Evolutionary conservation across 495 filamentous ascomycete species (phyloP), one percentile per base, ranked within the genome.

Genomic region (Tuber aestivum): DNA sequence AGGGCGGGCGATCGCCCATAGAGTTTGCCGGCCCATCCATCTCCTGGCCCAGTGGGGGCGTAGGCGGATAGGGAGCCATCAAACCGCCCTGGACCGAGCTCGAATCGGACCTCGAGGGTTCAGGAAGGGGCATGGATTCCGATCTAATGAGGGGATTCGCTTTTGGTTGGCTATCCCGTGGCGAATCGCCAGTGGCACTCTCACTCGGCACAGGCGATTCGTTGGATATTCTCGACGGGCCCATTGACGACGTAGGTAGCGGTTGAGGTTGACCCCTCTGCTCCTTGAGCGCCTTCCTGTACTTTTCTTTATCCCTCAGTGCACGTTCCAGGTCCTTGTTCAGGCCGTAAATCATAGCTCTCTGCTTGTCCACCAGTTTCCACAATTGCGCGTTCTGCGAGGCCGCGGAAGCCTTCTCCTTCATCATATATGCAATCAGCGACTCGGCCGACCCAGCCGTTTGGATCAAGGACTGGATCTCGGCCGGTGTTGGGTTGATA

Each of bases 361-460:
- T 88, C 84, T 99, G 95, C 84, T 99, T 98, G 83, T 98, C 94
- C 40, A 99, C 94, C 70, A 99, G 85, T 72, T 93, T 90, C 95
- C 95, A 99, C 76, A 99, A 85, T 83, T 98, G 95, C 23, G 91
- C 87, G 83, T 98, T 98, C 79, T 97, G 95, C 75, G 93, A 90
- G 10, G 92, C 88, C 48, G 93, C 90, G 38, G 92, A 91, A 74
- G 94, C 90, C 84, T 97, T 98, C 81, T 98, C 95, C 81, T 93
- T 95, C 69, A 97, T 84, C 75, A 99, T 86, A 82, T 94, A 92
- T 80, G 93, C 89, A 76, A 99, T 93, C 18, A 95, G 91, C 74
- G 92, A 92, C 81, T 99, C 95, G 69, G 94, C 86, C 61, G 94
- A 97, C 32, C 96, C 95, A 65, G 95, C 95, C 72, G 93, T 89